A percentile compares a stretch with the other conserved stretches of the same genome.
Conservation (phyloP, 192 early-diverging fungal species). For the Coemansia sp. region DNA sequence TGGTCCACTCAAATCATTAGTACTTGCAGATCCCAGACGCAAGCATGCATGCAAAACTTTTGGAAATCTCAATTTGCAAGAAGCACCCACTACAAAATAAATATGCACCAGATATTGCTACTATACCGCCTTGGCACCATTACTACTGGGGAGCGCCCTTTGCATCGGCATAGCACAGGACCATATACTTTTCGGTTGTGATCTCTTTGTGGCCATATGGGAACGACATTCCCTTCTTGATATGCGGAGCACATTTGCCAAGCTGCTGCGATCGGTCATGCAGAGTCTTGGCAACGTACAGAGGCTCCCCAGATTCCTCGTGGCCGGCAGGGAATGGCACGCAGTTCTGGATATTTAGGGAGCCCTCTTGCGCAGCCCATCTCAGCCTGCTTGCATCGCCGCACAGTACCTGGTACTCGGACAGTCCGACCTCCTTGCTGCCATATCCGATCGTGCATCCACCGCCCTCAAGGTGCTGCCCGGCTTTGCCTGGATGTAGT, state of each 20-base stretch:
- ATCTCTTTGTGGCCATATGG: conserved; percentile 55
- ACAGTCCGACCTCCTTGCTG: conserved; percentile 58
- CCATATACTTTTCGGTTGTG: conserved; percentile 44
- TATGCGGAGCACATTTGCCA: conserved; percentile 57
- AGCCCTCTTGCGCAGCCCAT: conserved; percentile 57
- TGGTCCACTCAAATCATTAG: not conserved
- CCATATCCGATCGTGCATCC: conserved; percentile 60
- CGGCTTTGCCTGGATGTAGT: conserved; percentile 57
- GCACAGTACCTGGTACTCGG: conserved; percentile 64
- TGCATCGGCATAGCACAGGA: conserved; percentile 44
- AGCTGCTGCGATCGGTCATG: conserved; percentile 57
- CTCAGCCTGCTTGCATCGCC: conserved; percentile 61
- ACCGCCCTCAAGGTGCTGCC: conserved; percentile 51
- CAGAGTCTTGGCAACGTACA: conserved; percentile 56
- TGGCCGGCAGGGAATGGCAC: conserved; percentile 46
- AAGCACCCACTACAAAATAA: not conserved
- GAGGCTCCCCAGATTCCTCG: conserved; percentile 52
- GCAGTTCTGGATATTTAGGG: conserved; percentile 45
- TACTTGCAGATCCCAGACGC: not conserved
- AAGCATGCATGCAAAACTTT: not conserved
- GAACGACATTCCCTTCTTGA: conserved; percentile 57
- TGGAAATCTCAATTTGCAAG: not conserved
- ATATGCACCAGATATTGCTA: not conserved
- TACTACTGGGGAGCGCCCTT: not conserved
- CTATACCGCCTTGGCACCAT: not conserved